Conservation (phyloP, 345 rosid species). For the Acer saccharum region DNA sequence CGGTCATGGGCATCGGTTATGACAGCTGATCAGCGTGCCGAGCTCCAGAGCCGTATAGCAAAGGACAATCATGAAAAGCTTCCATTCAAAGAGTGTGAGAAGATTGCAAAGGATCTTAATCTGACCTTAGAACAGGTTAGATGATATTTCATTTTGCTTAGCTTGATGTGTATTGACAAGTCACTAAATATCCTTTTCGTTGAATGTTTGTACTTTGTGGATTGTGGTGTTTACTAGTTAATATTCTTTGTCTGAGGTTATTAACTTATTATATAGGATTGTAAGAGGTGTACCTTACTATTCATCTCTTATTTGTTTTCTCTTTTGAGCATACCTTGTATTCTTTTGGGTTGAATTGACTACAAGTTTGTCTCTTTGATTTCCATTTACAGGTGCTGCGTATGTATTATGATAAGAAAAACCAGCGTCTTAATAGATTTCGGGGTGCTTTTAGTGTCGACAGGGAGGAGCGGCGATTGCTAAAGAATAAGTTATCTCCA, state of each 20-base stretch:
- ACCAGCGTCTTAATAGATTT: slow-evolving; percentile 39
- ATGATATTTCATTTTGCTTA: slow-evolving; percentile 21
- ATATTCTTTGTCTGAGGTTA: not conserved
- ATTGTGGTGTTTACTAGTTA: slow-evolving; percentile 8
- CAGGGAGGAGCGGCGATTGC: slow-evolving; percentile 26
- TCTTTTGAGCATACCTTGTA: not conserved
- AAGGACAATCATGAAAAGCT: slow-evolving; percentile 52
- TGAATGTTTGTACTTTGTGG: not conserved
- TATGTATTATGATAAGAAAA: slow-evolving; percentile 64
- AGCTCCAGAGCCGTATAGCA: slow-evolving; percentile 53
- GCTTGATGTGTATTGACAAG: not conserved
- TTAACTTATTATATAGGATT: not conserved
- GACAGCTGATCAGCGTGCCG: slow-evolving; percentile 85
- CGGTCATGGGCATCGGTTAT: slow-evolving; percentile 84
- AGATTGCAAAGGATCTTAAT: slow-evolving; percentile 80
- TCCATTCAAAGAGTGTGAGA: slow-evolving; percentile 75
- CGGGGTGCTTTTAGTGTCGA: slow-evolving; percentile 34
- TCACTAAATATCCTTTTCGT: not conserved
- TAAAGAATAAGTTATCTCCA: slow-evolving; percentile 32
- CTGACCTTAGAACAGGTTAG: slow-evolving; percentile 86
- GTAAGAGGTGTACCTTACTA: not conserved
- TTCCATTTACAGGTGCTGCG: slow-evolving; percentile 72
- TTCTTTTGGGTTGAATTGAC: slow-evolving; percentile 15
- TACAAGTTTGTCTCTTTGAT: slow-evolving; percentile 2
- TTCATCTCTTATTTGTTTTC: not conserved